Evolutionary conservation across 2,329 filamentous ascomycete species (phyloP).

Genomic region (Coniochaeta sp.): DNA sequence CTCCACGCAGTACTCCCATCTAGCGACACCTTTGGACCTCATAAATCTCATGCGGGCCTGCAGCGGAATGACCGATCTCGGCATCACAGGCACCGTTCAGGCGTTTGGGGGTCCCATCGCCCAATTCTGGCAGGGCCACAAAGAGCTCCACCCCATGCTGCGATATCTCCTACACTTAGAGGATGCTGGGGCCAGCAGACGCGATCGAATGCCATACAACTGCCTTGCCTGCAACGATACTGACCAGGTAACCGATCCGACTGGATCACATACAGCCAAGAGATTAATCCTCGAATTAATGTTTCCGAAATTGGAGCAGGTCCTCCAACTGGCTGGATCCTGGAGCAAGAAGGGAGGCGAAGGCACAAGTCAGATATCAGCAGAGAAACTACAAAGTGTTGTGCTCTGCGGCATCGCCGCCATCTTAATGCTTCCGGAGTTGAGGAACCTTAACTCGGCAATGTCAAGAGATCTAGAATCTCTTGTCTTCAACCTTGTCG

Average conservation of each 20-base stretch:
- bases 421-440: conserved; percentile 37
- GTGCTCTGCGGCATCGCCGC: conserved; percentile 39
- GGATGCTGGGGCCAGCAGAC: conserved; percentile 11
- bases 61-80: conserved; percentile 42
- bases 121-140: conserved; percentile 38
- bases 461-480: conserved; percentile 42
- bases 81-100: conserved; percentile 20
- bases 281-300: conserved; percentile 47
- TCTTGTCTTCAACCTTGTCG: conserved; percentile 30
- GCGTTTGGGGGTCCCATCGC: conserved; percentile 39
- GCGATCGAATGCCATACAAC: conserved; percentile 1
- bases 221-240: conserved; percentile 5
- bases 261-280: conserved; percentile 33
- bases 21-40: conserved; percentile 58
- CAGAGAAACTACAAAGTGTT: conserved; percentile 45
- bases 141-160: conserved; percentile 34
- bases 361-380: conserved; percentile 39
- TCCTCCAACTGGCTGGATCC: conserved; percentile 35
- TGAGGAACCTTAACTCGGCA: conserved; percentile 37
- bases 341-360: conserved; percentile 38
- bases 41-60: conserved; percentile 63
- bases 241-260: conserved; percentile 22
- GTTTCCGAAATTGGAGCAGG: conserved; percentile 42
- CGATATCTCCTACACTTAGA: conserved; percentile 50
- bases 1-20: conserved; percentile 54